A percentile compares a stretch with the other conserved stretches of the same genome.
These are phyloP conservation scores for Diaporthe sp. DNA, from an alignment of 2,329 filamentous ascomycete species.

Conservation along the genomic window DNA sequence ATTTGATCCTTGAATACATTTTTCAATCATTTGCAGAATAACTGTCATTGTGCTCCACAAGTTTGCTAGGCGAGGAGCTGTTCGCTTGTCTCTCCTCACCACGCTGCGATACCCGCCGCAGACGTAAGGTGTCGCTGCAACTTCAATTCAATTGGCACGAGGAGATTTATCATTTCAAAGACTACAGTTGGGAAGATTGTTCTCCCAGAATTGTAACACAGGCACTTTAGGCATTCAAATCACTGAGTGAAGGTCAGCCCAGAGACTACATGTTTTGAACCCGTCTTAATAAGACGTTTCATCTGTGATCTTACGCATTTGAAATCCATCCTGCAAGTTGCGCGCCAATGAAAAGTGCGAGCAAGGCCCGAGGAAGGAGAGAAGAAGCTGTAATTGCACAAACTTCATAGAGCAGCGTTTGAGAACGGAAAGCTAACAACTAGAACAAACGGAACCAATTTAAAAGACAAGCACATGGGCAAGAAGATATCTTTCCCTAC, in stretches of 20 bases:
- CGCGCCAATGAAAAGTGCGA: neutral
- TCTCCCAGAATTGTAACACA: neutral
- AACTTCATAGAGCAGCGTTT: neutral
- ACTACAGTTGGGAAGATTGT: neutral
- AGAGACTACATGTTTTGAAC: neutral
- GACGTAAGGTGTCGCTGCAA: neutral
- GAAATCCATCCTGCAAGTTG: neutral
- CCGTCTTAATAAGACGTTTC: neutral
- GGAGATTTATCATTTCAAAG: neutral
- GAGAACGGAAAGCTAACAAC: neutral
- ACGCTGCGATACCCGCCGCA: neutral
- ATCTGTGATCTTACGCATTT: too few relatives aligned
- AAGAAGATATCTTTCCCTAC: neutral
- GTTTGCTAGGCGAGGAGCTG: neutral
- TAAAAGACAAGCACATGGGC: too few relatives aligned
- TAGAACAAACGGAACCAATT: too few relatives aligned
- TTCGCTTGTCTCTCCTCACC: neutral
- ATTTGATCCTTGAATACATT: too few relatives aligned
- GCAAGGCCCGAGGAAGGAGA: neutral
- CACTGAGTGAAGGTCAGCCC: neutral
- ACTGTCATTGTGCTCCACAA: neutral
- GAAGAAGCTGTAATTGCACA: too few relatives aligned
- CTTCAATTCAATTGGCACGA: neutral
- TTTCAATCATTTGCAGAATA: neutral
- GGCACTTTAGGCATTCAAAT: neutral